Percentiles rank a stretch among this genome's conserved stretches.
Conservation (phyloP, 345 rosid species). For the Sonneratia alba region DNA sequence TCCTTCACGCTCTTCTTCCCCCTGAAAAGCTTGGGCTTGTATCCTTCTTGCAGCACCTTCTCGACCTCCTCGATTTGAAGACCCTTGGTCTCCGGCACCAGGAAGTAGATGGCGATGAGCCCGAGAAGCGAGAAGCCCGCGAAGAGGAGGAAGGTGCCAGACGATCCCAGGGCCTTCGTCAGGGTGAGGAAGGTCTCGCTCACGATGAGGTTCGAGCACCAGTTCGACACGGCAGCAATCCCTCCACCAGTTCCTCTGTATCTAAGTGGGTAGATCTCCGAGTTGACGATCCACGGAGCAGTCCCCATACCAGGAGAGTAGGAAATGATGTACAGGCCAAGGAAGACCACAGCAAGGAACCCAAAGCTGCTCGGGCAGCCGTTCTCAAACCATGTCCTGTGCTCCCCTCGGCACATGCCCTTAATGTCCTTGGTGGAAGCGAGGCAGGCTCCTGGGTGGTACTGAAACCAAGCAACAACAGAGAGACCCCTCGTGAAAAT, state of each 20-base stretch:
- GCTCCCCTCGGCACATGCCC: slow-evolving; percentile 22
- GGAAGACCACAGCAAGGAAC: slow-evolving; percentile 48
- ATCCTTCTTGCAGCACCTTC: slow-evolving; percentile 52
- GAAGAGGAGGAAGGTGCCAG: slow-evolving; percentile 60
- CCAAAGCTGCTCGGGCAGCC: slow-evolving; percentile 85
- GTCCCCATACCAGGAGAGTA: slow-evolving; percentile 90
- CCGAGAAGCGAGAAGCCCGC: slow-evolving; percentile 40
- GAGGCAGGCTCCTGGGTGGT: slow-evolving; percentile 72
- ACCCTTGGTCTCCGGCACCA: slow-evolving; percentile 87
- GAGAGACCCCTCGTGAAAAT: neutral
- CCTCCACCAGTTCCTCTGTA: slow-evolving; percentile 89
- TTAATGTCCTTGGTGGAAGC: slow-evolving; percentile 16
- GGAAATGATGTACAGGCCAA: slow-evolving; percentile 57
- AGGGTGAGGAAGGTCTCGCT: slow-evolving; percentile 53
- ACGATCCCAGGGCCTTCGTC: slow-evolving; percentile 44
- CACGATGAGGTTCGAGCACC: slow-evolving; percentile 66
- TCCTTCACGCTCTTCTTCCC: slow-evolving; percentile 9
- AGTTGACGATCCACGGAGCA: slow-evolving; percentile 85
- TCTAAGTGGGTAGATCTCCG: slow-evolving; percentile 79
- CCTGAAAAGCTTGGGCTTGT: slow-evolving; percentile 27
- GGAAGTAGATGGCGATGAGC: slow-evolving; percentile 40
- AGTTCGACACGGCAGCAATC: slow-evolving; percentile 66
- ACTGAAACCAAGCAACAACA: slow-evolving; percentile 19
- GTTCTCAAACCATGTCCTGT: slow-evolving; percentile 38
- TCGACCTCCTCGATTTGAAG: slow-evolving; percentile 71